Base-by-base conservation (phyloP, 129 eudicot species). In the Erigeron canadensis region DNA sequence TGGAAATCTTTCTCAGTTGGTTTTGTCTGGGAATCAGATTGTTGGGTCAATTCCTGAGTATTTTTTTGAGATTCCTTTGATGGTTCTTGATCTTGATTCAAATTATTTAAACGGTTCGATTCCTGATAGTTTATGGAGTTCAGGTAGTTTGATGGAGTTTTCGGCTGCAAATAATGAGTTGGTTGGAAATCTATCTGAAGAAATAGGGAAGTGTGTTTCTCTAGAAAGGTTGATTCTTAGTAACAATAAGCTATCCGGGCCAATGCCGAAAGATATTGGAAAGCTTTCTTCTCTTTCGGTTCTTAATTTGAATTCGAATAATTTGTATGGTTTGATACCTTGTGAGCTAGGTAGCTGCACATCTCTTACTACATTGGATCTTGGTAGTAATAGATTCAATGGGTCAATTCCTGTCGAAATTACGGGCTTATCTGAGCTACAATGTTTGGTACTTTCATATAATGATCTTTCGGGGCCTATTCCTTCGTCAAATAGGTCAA, bases 41-140 rank as follows among this genome's bases (percentile, higher is more conserved):
- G 63, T 56, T 46, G 97, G 97, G 22, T 9, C 63, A 0, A 85
- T 90, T 57, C 97, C 97, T 1, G 86, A 75, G 42, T 87, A 87
- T 40, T 71, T 90, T 2, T 79, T 84, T 1, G 68, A 75, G 44
- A 89, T 90, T 70, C 91, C 89, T 0, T 74, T 90, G 56, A 77
- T 86, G 80, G 86, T 73, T 41, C 87, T 90, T 73, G 89, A 90
- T 42, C 81, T 90, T 69, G 97, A 90, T 84, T 85, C 89, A 0
- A 90, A 90, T 74, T 80, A 75, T 44, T 77, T 90, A 22, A 81
- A 84, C 6, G 89, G 97, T 11, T 51, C 79, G 21, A 72, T 90
- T 81, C 91, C 97, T 0, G 34, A 21, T 16, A 75, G 80, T 65
- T 78, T 90, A n/a, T 90, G 91, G 91, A 76, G 67, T 19, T 90